Evolutionary conservation across 768 basidiomycete genomes (phyloP).

Genomic region (Butyriboletus loyo): DNA sequence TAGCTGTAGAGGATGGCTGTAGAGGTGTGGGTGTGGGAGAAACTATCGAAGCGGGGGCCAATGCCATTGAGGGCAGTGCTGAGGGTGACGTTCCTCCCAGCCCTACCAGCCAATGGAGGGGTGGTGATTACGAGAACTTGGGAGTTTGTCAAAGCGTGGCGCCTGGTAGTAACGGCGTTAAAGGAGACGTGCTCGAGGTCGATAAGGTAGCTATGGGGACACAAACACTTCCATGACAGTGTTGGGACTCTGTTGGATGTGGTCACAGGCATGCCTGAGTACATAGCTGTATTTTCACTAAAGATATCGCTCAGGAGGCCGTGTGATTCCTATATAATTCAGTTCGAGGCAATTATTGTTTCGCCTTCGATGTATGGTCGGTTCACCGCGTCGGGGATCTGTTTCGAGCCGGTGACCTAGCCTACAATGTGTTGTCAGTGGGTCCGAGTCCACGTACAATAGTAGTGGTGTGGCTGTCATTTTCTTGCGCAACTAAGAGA

Average conservation of each 20-base stretch:
- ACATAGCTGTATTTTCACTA: background rate
- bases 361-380: no score
- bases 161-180: background rate
- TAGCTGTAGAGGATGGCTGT: constrained; percentile 12
- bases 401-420: no score
- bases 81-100: background rate
- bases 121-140: constrained; percentile 12
- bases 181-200: background rate
- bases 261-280: background rate
- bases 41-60: background rate
- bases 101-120: background rate
- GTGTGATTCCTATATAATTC: background rate
- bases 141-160: background rate
- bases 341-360: background rate
- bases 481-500: background rate
- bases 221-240: background rate
- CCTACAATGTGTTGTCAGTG: no score
- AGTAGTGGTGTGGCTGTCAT: background rate
- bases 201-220: background rate
- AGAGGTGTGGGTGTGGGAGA: background rate
- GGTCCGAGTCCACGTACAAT: background rate
- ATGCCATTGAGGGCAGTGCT: constrained; percentile 11
- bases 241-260: background rate
- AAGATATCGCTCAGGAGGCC: background rate
- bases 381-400: no score